These are phyloP conservation scores for Sequoiadendron giganteum DNA, from an alignment of 75 land plant genomes.

Conservation along the genomic window DNA sequence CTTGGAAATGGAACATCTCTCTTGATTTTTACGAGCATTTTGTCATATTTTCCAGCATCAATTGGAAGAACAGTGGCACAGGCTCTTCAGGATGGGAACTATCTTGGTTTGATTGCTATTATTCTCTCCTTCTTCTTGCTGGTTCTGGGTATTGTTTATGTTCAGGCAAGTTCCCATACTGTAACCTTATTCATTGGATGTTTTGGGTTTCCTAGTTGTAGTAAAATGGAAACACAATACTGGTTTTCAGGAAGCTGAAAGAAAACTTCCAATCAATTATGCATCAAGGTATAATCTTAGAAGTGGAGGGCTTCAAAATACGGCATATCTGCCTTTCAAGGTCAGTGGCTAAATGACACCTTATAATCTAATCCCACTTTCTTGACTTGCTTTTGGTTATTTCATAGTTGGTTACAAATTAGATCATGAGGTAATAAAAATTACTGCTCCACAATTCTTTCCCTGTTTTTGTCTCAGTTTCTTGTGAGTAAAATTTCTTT, in stretches of 20 bases:
- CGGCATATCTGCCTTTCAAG: constrained; percentile 99
- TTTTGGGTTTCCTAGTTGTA: background rate
- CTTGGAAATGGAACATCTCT: constrained; percentile 99
- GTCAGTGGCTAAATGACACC: constrained; percentile 29
- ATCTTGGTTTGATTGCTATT: constrained; percentile 71
- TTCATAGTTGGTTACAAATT: background rate
- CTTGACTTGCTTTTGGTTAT: background rate
- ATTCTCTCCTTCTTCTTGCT: constrained; percentile 78
- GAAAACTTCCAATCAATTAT: constrained; percentile 97
- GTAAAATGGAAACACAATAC: constrained; percentile 12
- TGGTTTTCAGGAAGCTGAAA: constrained; percentile 90
- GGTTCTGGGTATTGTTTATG: constrained; percentile 98
- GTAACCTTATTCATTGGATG: background rate
- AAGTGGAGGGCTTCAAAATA: constrained; percentile 83
- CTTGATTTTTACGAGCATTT: constrained; percentile 92
- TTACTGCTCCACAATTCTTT: background rate
- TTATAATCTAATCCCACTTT: background rate
- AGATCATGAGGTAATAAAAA: background rate
- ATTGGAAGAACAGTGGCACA: constrained; percentile 87
- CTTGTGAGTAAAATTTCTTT: background rate
- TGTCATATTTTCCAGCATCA: constrained; percentile 97
- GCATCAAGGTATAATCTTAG: constrained; percentile 86
- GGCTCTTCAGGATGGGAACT: constrained; percentile 89
- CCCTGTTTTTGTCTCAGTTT: background rate
- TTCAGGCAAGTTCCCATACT: constrained; percentile 64